Conservation (phyloP, 1,284 basidiomycete species). For the Trametes hirsuta region DNA sequence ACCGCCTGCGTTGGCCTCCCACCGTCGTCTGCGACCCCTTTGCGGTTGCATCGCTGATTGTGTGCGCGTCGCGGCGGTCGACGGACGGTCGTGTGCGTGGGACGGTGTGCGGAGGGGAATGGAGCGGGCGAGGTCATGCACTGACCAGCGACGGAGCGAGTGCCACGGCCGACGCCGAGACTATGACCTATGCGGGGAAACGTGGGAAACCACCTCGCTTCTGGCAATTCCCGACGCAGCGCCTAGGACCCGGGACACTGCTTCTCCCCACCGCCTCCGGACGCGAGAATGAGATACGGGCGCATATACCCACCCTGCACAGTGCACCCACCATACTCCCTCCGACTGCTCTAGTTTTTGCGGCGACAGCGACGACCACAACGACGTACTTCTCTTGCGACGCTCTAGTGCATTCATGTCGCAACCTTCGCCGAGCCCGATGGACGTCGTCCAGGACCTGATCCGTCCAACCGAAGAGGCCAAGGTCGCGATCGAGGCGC, state of each 20-base stretch:
- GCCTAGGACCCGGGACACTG: not conserved
- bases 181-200: slow-evolving; percentile 29
- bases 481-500: slow-evolving; percentile 42
- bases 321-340: not conserved
- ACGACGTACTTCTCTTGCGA: not conserved
- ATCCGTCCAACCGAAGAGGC: slow-evolving; percentile 47
- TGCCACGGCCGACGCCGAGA: not conserved
- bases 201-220: slow-evolving; percentile 18
- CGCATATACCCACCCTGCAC: not conserved
- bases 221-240: slow-evolving; percentile 18
- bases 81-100: not conserved
- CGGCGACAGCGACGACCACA: not conserved
- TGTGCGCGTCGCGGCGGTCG: not conserved
- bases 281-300: not conserved
- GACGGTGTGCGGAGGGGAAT: slow-evolving; percentile 13
- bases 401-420: slow-evolving; percentile 8
- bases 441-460: slow-evolving; percentile 25
- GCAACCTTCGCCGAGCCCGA: slow-evolving; percentile 9
- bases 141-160: no score
- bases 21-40: not conserved
- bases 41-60: not conserved
- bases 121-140: slow-evolving; percentile 16
- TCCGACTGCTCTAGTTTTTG: not conserved
- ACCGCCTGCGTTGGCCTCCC: not conserved
- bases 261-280: not conserved